Percentiles rank a stretch among this genome's conserved stretches.
Conservation (phyloP, 306 rosid species). For the Rosa multiflora region DNA sequence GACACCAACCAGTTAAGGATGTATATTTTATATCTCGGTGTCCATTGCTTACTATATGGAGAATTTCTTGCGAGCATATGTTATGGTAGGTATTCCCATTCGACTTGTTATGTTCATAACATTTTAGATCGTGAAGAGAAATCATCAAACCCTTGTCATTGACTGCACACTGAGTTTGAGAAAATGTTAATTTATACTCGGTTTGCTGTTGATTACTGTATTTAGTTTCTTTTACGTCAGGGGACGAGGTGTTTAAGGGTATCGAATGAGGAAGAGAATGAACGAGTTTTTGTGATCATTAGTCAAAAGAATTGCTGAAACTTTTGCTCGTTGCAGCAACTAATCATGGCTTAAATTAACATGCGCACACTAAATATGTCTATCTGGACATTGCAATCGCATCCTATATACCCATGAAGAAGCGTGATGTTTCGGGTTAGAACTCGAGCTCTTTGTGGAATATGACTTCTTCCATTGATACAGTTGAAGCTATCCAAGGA, state of each 20-base stretch:
- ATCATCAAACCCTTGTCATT: conserved; percentile 10
- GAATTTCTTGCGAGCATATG: conserved; percentile 54
- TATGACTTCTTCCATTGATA: too few species aligned
- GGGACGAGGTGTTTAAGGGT: too few species aligned
- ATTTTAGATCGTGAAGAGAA: conserved; percentile 31
- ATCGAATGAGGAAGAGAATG: not conserved
- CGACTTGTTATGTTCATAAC: conserved; percentile 33
- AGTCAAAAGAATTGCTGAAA: not conserved
- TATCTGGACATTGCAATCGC: not conserved
- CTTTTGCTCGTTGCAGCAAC: not conserved
- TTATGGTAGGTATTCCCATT: conserved; percentile 46
- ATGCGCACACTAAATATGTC: not conserved
- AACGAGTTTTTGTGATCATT: not conserved
- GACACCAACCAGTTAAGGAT: conserved; percentile 22
- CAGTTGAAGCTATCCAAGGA: too few species aligned
- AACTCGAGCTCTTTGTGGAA: not conserved
- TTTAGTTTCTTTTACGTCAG: not conserved
- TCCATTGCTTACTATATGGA: conserved; percentile 66
- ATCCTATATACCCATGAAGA: not conserved
- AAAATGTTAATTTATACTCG: not conserved
- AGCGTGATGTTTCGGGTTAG: not conserved
- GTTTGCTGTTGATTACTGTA: not conserved
- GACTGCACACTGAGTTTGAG: not conserved
- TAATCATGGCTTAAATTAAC: not conserved
- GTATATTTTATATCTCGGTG: conserved; percentile 44